Base-by-base conservation (phyloP, 495 filamentous ascomycete species). In the Penicillium pulvis region DNA sequence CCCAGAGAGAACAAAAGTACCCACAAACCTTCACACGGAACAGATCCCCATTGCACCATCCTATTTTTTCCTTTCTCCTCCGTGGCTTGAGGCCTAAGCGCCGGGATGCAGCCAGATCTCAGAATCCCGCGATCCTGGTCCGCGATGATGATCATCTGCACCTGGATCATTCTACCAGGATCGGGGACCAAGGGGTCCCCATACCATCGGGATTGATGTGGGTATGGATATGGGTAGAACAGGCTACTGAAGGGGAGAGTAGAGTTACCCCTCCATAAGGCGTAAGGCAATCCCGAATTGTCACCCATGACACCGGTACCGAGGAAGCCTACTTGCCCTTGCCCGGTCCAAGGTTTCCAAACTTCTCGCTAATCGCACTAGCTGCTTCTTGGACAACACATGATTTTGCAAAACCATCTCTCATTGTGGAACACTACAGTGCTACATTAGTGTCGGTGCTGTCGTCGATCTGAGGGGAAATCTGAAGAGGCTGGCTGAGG, bases 111-210 rank as follows among this genome's bases (percentile, higher is more conserved):
- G 30, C 55, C n/a, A 23, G 45, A 56, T 55, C 57, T 45, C 17
- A 16, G 7, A 41, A 51, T 51, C 63, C 66, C 43, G 53, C 51
- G 44, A 35, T 49, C 61, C 57, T 60, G 63, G 63, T 62, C 44
- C 24, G 42, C 51, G 19, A 45, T 28, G 61, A 35, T 23, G 57
- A 60, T 64, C 61, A 60, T 56, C 42, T 61, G 59, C 53, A 53
- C 41, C 50, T 5, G n/a, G 33, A 53, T 41, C 23, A 31, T 41
- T 42, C 10, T 12, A 12, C 33, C 8, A 36, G 33, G 10, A 36
- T 36, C 9, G 33, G 33, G 33, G 6, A 28, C 28, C 6, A 7
- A 7, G 6, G 28, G 28, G 28, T 28, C 28, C 4, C 28, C 28
- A 28, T 28, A 28, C 6, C 28, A 28, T 28, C 28, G 28, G 28